phyloP scores from a whole-genome alignment of 108 stramenopile genomes.

The Nannochloropsis oceanica region DNA sequence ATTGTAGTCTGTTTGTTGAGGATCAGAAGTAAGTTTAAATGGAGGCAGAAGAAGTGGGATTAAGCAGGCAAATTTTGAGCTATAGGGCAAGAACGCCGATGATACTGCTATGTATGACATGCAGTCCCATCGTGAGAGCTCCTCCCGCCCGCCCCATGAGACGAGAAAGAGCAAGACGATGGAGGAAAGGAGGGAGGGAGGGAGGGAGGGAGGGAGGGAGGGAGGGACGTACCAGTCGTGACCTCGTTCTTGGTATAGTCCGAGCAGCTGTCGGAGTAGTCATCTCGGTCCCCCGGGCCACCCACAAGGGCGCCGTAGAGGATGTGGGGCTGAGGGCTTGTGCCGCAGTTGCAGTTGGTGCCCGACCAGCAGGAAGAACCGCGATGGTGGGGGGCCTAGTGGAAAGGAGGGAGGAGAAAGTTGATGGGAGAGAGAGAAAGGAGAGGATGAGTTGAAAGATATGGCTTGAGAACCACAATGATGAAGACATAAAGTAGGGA shows the following conservation, averaged over 20 bases:
- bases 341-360: not conserved
- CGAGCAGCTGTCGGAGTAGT: not conserved
- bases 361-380: not conserved
- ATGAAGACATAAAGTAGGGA: not conserved
- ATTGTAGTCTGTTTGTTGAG: not conserved
- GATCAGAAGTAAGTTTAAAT: not conserved
- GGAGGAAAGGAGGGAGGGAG: not conserved
- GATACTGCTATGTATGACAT: too few species aligned
- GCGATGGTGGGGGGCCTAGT: not conserved
- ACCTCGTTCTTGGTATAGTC: not conserved
- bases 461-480: too few species aligned
- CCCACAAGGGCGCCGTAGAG: not conserved
- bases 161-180: too few species aligned
- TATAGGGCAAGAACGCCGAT: too few species aligned
- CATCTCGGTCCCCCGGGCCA: not conserved
- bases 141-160: too few species aligned
- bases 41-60: too few species aligned
- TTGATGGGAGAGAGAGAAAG: not conserved
- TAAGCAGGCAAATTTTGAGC: too few species aligned
- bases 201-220: not conserved
- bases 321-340: not conserved
- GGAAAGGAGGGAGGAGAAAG: not conserved
- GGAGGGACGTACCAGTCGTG: not conserved
- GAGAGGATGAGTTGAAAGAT: not conserved
- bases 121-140: too few species aligned